These are phyloP conservation scores for Termitomyces sp. DNA, from an alignment of 768 basidiomycete genomes.

Conservation along the genomic window DNA sequence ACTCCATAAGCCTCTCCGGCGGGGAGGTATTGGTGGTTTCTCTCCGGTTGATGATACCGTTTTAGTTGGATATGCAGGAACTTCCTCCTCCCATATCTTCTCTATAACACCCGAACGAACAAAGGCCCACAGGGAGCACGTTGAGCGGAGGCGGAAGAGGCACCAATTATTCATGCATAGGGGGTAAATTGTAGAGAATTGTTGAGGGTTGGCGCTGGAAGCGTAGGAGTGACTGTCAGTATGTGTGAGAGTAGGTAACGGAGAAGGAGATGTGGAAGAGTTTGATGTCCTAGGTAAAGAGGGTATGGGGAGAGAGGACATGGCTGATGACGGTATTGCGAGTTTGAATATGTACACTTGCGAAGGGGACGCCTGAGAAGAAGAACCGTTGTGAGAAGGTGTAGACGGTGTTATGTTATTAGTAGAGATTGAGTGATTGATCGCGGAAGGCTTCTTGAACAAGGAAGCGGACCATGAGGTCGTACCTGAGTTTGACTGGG, in stretches of 20 bases:
- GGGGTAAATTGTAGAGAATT: conserved; percentile 61
- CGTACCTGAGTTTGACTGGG: conserved; percentile 29
- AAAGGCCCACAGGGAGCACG: conserved; percentile 91
- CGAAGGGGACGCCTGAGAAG: conserved; percentile 28
- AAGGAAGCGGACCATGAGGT: conserved; percentile 54
- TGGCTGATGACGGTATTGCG: conserved; percentile 29
- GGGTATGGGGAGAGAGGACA: conserved; percentile 33
- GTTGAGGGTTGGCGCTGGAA: conserved; percentile 22
- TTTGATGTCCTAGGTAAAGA: conserved; percentile 17
- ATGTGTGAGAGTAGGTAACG: conserved; percentile 30
- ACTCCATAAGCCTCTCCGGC: conserved; percentile 64
- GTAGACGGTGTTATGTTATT: conserved; percentile 28
- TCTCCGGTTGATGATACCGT: conserved; percentile 23
- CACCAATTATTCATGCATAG: conserved; percentile 88
- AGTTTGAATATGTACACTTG: conserved; percentile 72
- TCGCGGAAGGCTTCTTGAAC: conserved; percentile 48
- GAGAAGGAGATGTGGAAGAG: conserved; percentile 20
- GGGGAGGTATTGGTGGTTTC: conserved; percentile 62
- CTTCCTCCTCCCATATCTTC: conserved; percentile 85
- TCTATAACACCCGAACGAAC: conserved; percentile 80
- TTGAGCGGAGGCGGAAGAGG: conserved; percentile 72
- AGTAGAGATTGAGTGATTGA: conserved; percentile 26
- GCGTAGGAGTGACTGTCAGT: conserved; percentile 21
- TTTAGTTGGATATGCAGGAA: conserved; percentile 32
- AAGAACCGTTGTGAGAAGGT: conserved; percentile 25